Evolutionary conservation across 495 filamentous ascomycete genomes (phyloP).

Genomic region (Talaromyces nanjingensis): DNA sequence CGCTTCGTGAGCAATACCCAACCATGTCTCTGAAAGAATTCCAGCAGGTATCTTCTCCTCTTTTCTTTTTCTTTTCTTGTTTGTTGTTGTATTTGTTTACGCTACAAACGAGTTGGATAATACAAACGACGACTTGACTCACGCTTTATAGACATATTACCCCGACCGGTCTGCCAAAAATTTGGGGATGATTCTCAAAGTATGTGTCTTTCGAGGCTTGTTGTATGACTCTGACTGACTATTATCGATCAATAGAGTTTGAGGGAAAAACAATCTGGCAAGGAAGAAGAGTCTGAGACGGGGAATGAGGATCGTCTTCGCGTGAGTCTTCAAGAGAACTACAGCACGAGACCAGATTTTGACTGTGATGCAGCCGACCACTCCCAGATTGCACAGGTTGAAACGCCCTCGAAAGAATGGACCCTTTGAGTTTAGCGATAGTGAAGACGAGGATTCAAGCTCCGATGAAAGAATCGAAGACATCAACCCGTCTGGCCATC

Average conservation of each 20-base stretch:
- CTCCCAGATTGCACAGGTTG: too few relatives aligned
- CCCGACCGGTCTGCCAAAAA: neutral
- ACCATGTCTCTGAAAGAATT: neutral
- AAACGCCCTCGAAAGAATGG: neutral
- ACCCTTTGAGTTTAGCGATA: neutral
- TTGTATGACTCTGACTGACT: neutral
- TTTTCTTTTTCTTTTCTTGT: neutral
- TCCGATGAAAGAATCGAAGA: neutral
- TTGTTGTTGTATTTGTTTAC: neutral
- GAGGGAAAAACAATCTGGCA: neutral
- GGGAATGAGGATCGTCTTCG: neutral
- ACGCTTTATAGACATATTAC: neutral
- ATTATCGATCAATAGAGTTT: neutral
- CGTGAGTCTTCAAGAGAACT: neutral
- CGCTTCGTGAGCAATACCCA: neutral
- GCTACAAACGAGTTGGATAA: neutral
- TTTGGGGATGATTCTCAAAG: neutral
- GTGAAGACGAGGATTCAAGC: slow-evolving; percentile 1
- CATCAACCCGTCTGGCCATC: neutral
- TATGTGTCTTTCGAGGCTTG: neutral
- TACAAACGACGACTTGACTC: neutral
- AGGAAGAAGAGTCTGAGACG: neutral
- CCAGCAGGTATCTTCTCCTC: neutral
- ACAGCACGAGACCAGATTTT: neutral
- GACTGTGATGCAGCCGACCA: neutral